A percentile compares a stretch with the other conserved stretches of the same genome.
Conservation (phyloP, 1,284 basidiomycete genomes). For the Leccinum fallax region DNA sequence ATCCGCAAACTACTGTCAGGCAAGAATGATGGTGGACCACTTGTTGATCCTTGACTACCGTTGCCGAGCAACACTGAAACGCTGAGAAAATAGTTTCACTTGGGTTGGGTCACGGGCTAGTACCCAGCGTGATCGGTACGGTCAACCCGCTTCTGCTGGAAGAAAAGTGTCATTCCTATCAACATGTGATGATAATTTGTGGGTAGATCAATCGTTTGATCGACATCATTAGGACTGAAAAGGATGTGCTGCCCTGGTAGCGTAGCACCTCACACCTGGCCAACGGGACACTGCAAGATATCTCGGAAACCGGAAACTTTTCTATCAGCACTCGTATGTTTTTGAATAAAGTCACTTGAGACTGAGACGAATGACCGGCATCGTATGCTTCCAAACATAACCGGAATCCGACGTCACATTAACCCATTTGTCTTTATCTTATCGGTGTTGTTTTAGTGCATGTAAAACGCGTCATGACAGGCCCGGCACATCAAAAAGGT, state of each 20-base stretch:
- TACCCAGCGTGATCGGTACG: not conserved
- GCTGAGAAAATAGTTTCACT: not conserved
- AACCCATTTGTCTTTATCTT: not conserved
- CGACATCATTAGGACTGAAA: not conserved
- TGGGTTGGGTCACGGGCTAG: not conserved
- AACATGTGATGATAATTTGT: not conserved
- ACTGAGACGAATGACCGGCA: not conserved
- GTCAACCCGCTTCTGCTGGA: not conserved
- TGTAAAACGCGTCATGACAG: not conserved
- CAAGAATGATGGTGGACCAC: not conserved
- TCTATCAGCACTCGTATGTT: not conserved
- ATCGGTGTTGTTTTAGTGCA: not conserved
- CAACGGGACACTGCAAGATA: not conserved
- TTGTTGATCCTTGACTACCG: not conserved
- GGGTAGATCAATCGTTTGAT: not conserved
- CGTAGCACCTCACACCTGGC: not conserved
- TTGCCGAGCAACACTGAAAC: not conserved
- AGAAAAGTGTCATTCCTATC: not conserved
- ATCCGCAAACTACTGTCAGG: not conserved
- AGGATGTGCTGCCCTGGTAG: not conserved
- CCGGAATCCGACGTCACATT: not conserved
- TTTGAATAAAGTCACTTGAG: not conserved
- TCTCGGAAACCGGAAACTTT: not conserved
- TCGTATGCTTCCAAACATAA: not conserved
- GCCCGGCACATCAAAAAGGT: not conserved